Base-by-base conservation (phyloP, 2,329 filamentous ascomycete genomes). In the Colletotrichum zoysiae region DNA sequence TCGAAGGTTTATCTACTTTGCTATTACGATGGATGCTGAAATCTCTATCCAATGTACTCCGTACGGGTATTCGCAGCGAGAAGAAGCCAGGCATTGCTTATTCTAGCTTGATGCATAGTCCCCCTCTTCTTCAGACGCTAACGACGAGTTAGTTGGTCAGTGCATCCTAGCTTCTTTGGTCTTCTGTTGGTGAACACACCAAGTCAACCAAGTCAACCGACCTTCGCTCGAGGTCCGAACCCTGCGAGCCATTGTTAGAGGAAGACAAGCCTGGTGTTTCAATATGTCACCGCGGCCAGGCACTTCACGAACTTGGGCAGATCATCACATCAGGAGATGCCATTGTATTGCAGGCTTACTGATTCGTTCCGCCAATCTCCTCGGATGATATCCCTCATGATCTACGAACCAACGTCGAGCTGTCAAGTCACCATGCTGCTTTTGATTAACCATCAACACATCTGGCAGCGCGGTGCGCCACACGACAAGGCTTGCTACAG, bases 231-330 rank as follows among this genome's bases (percentile, higher is more conserved):
- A 69, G 23, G 46, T 42, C 65, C 50, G 44, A 64, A 69, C 69
- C 69, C 69, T 71, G 69, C 58, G 46, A 72, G 53, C 58, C 48
- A 69, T 57, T 72, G 70, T 72, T 35, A 38, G 70, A 70, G 65
- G 65, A 72, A 70, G 55, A 61, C 16, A 42, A 70, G 70, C 48
- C 70, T 64, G 55, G 55, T 35, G 70, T 72, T 72, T 70, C 65
- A 70, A 72, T 59, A 42, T 38, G 20, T 12, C 46, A 55, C 53
- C 53, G 40, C 56, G 65, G 65, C 65, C 55, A 42, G 70, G 70
- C 55, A 59, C 20, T 55, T 65, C 65, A 60, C 50, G 55, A 33
- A 57, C 46, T 56, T 35, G 46, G 65, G 38, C 59, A 38, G 46
- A 59, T 35, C 55, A 64, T 69, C 46, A 56, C 65, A 68, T 60